Conservation (phyloP, 2,329 filamentous ascomycete species). For the Phialocephala subalpina region DNA sequence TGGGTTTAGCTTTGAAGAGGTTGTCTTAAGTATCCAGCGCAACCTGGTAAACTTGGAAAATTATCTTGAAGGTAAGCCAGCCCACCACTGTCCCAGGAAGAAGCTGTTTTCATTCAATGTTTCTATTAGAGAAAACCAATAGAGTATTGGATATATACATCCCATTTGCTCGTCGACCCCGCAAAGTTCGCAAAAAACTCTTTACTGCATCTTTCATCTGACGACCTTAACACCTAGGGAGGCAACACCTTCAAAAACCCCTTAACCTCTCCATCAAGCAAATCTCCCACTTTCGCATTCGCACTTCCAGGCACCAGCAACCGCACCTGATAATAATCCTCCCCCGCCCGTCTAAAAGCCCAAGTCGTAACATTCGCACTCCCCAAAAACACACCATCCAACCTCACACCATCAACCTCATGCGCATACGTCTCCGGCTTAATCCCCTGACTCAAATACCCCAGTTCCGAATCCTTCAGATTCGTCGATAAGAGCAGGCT, state of each 20-base stretch:
- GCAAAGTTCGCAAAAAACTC: no score
- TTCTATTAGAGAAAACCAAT: no score
- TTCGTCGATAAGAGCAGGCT: slow-evolving; percentile 11
- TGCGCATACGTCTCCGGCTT: slow-evolving; percentile 10
- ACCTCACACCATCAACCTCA: slow-evolving; percentile 14
- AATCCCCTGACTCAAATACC: background rate
- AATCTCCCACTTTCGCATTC: background rate
- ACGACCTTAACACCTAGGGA: no score
- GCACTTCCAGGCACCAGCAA: background rate
- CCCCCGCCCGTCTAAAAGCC: slow-evolving; percentile 1
- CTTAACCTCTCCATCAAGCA: background rate
- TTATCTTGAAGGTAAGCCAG: no score
- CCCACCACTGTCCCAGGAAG: no score
- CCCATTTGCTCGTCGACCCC: no score
- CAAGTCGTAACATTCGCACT: slow-evolving; percentile 15
- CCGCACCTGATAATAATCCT: background rate
- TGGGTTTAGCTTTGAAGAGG: no score
- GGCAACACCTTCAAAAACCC: background rate
- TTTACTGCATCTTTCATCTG: no score
- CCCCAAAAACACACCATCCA: slow-evolving; percentile 15
- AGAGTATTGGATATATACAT: no score
- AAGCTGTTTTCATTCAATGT: no score
- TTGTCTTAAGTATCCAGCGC: no score
- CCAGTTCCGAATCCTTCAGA: background rate
- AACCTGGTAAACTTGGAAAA: no score